Base-by-base conservation (phyloP, 305 asterid genomes). In the Fraxinus velutina region DNA sequence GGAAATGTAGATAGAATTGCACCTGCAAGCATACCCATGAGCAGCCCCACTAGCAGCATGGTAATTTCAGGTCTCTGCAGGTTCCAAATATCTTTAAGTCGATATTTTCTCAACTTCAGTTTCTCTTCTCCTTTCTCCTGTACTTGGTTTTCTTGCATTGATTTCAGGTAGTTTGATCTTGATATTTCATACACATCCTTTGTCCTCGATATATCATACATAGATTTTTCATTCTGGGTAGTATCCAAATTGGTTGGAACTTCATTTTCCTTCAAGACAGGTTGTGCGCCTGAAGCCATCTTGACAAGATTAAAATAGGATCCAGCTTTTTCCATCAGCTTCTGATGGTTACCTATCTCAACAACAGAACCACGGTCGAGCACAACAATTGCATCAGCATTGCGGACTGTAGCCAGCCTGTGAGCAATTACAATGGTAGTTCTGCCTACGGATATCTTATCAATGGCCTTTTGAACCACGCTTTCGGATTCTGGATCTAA, bases 401-500 rank as follows among this genome's bases (percentile, higher is more conserved):
- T 89, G 79, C 85, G 90, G 24, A 93, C 93, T 2, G 98, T 93
- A 44, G 98, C 98, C 66, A 92, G 85, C 87, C 93, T 83, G 79
- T 93, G 98, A 83, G 96, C 98, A 83, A 93, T 93, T 83, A 91
- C 90, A 60, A 91, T 73, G 4, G 97, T 90, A 52, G 98, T 93
- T 85, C 96, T 88, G 77, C 91, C 93, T 37, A 60, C 77, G 5
- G 96, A 91, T 72, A 91, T 91, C 86, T 90, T 90, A 77, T 92
- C 94, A 52, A 93, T 92, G 72, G 98, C 97, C 87, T 89, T 87
- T 80, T 93, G 98, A 73, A 93, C 98, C 1, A 86, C 78, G 3
- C 86, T 80, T 82, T 93, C 97, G 2, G 98, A 90, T 76, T 90
- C 91, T 0, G 94, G 89, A 77, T 93, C 97, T 15, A 93, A 78